Evolutionary conservation across 2,329 filamentous ascomycete species (phyloP), one percentile per base, ranked within the genome.

Genomic region (Penicillium hordei): DNA sequence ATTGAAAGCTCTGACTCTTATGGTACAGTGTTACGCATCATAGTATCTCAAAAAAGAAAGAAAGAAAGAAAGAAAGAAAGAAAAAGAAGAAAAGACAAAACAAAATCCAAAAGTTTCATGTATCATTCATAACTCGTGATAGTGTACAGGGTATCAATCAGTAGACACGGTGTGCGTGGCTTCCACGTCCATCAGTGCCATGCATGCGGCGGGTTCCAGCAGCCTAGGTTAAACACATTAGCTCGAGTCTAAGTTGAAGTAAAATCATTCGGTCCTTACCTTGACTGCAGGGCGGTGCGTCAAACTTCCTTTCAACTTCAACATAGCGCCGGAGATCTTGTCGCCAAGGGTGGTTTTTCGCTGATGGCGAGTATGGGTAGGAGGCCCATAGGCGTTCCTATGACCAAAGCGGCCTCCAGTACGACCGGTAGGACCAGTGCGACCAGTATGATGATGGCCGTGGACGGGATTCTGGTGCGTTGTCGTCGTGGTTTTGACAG

Each of bases 261-360:
- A 36, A 46, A 85, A 4, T 25, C 3, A 13, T n/a, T 13, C 9
- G 21, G 29, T 10, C 36, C 57, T 31, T 65, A 69, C 68, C 86
- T 93, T 93, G 63, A 89, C 76, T 25, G 87, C 90, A 2, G 89
- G 87, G 40, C 86, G 81, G 48, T 84, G 75, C 1, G 87, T 92
- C 57, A 93, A 70, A 53, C 79, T 84, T 8, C 90, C 90, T 74
- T 86, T 86, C 62, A 93, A 75, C 78, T 84, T 90, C 78, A 90
- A 81, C 72, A 93, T 78, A 0, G 89, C 89, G 19, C 90, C 90
- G 49, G 83, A 87, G 65, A 93, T 82, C 76, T 93, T 93, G 78
- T 93, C 90, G 46, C 88, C 88, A 63, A 93, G 78, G 39, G 82
- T 84, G 3, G 85, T 82, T 67, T 87, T 85, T 68, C 89, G 85